Evolutionary conservation across 2,329 filamentous ascomycete species (phyloP).

Genomic region (Penicillium capsulatum): DNA sequence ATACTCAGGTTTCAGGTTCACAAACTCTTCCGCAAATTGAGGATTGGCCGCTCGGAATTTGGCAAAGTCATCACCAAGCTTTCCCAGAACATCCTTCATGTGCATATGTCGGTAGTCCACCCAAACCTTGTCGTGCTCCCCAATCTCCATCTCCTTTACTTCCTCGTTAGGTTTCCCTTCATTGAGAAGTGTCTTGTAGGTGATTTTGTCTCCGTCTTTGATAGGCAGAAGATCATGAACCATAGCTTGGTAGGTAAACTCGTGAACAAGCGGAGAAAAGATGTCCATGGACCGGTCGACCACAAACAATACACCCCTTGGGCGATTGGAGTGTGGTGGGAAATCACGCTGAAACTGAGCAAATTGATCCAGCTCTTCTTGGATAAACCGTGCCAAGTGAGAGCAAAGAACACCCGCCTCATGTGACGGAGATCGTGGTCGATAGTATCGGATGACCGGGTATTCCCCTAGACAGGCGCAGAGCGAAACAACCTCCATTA

Average conservation of each 20-base stretch:
- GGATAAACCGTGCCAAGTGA: slow-evolving; percentile 84
- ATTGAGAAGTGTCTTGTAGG: slow-evolving; percentile 75
- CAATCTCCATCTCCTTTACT: slow-evolving; percentile 85
- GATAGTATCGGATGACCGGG: slow-evolving; percentile 87
- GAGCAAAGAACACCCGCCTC: slow-evolving; percentile 84
- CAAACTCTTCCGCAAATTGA: slow-evolving; percentile 72
- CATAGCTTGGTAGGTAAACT: slow-evolving; percentile 99
- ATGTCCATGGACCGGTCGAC: slow-evolving; percentile 92
- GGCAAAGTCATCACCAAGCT: slow-evolving; percentile 86
- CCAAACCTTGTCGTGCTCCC: slow-evolving; percentile 91
- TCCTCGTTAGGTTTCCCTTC: slow-evolving; percentile 66
- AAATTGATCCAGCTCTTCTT: slow-evolving; percentile 86
- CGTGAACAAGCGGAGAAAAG: slow-evolving; percentile 80
- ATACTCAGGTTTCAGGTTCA: slow-evolving; percentile 2
- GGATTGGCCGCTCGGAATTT: slow-evolving; percentile 88
- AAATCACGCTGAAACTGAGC: slow-evolving; percentile 80
- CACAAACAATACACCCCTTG: slow-evolving; percentile 77
- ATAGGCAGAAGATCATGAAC: slow-evolving; percentile 88
- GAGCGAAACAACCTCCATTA: slow-evolving; percentile 69
- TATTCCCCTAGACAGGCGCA: slow-evolving; percentile 93
- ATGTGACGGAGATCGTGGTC: slow-evolving; percentile 68
- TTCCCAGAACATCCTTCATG: slow-evolving; percentile 97
- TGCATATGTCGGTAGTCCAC: slow-evolving; percentile 89
- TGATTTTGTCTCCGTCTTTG: slow-evolving; percentile 81
- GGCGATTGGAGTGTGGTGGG: slow-evolving; percentile 67